Evolutionary conservation across 345 rosid species (phyloP).

Genomic region (Abelmoschus esculentus): DNA sequence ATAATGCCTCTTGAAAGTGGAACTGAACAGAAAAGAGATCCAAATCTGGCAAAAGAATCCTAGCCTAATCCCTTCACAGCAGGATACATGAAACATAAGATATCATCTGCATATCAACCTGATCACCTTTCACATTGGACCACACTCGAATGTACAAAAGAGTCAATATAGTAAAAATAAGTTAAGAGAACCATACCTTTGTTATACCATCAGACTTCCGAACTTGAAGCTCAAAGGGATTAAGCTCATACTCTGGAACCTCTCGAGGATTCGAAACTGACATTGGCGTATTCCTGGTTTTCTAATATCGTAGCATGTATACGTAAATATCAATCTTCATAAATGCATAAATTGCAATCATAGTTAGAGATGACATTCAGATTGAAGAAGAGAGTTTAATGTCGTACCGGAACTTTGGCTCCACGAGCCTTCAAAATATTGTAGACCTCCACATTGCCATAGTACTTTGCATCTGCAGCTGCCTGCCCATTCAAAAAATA

Average conservation of each 20-base stretch:
- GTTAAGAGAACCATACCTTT: slow-evolving; percentile 40
- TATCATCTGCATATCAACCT: not conserved
- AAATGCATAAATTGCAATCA: slow-evolving; percentile 1
- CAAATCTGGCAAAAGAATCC: not conserved
- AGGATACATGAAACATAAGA: not conserved
- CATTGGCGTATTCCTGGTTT: slow-evolving; percentile 95
- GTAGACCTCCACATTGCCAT: slow-evolving; percentile 72
- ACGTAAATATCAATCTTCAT: slow-evolving; percentile 8
- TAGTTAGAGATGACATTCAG: not conserved
- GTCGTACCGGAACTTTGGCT: slow-evolving; percentile 70
- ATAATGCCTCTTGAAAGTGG: not conserved
- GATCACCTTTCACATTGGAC: not conserved
- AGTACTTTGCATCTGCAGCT: slow-evolving; percentile 84
- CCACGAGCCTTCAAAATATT: slow-evolving; percentile 85
- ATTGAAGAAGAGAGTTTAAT: not conserved
- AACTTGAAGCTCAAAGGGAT: slow-evolving; percentile 84
- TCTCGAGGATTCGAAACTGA: slow-evolving; percentile 78
- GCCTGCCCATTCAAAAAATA: slow-evolving; percentile 42
- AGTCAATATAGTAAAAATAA: slow-evolving; percentile 6
- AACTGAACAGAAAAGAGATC: not conserved
- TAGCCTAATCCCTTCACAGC: not conserved
- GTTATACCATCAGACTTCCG: slow-evolving; percentile 77
- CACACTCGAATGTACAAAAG: not conserved
- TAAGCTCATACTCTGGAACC: slow-evolving; percentile 93
- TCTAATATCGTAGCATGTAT: slow-evolving; percentile 34